Evolutionary conservation across 345 rosid genomes (phyloP), one percentile per base, ranked within the genome.

Genomic region (Schrenkiella parvula): DNA sequence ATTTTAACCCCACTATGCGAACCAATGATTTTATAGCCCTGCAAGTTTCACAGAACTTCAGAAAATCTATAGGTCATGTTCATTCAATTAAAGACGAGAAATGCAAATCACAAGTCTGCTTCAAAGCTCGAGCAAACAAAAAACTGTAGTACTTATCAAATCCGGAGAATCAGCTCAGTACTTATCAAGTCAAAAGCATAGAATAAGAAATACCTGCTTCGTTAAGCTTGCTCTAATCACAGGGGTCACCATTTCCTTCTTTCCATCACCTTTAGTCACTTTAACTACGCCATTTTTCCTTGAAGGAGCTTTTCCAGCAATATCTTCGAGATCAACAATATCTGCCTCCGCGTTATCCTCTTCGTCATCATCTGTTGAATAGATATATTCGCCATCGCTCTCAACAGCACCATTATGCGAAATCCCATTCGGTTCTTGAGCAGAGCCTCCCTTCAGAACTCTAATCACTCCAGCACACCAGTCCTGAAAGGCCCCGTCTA

Each of bases 1-100:
- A 95, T 91, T 67, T 95, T 95, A 66, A 95, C 99, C 15, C 99
- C 97, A 48, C 99, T 87, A 81, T 95, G 99, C 6, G 99, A 91
- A 81, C 99, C 99, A 62, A 95, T 88, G 42, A 95, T 87, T 75
- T 91, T 91, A 81, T 95, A 95, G 15, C 99, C 98, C 99, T 91
- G 92, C 73, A 84, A 74, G 74, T 74, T 79, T 46, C 56, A 78
- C 37, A 48, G 2, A 39, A 50, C 7, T 51, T 71, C 17, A 63
- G 38, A 53, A 52, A 43, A 29, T 37, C 43, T 9, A 59, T 5
- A 41, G 26, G 0, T 15, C 43, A 67, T 21, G 17, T 13, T 39
- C 9, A 43, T 8, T 52, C 52, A 19, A 59, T 25, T 4, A 59
- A 50, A 46, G 23, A 19, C 8, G 7, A 54, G 18, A 56, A 38